Conservation (phyloP, 169 alveolate species). For the Eimeria praecox region DNA sequence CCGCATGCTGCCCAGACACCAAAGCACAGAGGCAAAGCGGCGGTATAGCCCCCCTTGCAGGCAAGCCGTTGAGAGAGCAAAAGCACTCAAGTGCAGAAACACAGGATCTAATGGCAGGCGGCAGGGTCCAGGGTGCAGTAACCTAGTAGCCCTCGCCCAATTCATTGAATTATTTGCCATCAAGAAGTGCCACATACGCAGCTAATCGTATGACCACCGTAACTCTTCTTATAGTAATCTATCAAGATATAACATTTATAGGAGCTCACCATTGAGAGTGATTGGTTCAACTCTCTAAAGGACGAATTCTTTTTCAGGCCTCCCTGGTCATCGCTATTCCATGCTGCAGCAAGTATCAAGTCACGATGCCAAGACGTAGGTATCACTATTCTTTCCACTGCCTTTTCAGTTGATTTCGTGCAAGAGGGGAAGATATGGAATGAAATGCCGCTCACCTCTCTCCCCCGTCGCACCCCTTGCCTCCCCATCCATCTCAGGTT, state of each 20-base stretch:
- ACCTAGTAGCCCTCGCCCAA: not conserved
- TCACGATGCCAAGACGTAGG: not conserved
- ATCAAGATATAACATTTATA: not conserved
- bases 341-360: conserved; percentile 11
- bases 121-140: not conserved
- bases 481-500: not conserved
- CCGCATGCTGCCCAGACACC: not conserved
- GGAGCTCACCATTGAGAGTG: not conserved
- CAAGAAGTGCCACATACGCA: not conserved
- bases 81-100: not conserved
- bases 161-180: not conserved
- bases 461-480: not conserved
- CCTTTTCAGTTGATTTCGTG: not conserved
- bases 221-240: not conserved
- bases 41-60: not conserved
- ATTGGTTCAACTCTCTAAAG: not conserved
- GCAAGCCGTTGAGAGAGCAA: not conserved
- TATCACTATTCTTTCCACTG: not conserved
- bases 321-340: not conserved
- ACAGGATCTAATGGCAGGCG: not conserved
- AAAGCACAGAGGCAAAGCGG: not conserved
- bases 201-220: not conserved
- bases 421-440: not conserved
- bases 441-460: conserved; percentile 1
- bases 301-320: not conserved